These are phyloP conservation scores for Populus trichocarpa DNA, from an alignment of 441 rosid species.

Conservation along the genomic window DNA sequence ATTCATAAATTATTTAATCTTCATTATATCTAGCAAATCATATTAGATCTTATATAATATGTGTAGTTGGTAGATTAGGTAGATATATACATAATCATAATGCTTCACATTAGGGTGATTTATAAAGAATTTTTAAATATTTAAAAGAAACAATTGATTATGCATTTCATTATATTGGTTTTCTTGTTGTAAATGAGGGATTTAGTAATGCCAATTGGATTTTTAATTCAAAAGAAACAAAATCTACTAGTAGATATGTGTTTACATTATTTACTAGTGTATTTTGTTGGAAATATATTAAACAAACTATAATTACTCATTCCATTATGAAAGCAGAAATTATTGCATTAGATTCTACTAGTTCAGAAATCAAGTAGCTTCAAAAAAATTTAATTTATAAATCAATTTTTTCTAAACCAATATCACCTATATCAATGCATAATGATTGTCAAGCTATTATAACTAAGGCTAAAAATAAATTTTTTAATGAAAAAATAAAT, in stretches of 20 bases:
- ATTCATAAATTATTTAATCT: neutral
- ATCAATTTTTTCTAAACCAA: neutral
- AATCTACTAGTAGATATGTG: neutral
- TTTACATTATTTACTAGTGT: neutral
- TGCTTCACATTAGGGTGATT: neutral
- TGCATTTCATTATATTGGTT: neutral
- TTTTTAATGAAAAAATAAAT: no score
- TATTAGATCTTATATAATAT: neutral
- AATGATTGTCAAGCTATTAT: neutral
- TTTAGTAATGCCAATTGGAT: neutral
- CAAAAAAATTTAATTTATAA: neutral
- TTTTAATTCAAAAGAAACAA: neutral
- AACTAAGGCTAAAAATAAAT: neutral
- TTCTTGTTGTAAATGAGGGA: neutral
- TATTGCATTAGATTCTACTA: neutral
- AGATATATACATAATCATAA: neutral
- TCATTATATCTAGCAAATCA: neutral
- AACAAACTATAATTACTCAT: neutral
- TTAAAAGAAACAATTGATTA: neutral
- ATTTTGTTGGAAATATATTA: neutral
- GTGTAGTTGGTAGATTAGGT: neutral
- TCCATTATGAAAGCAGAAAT: neutral
- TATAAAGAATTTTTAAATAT: neutral
- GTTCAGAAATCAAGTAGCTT: slow-evolving; percentile 21
- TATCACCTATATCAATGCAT: neutral